Percentiles rank a stretch among this genome's conserved stretches.
Evolutionary conservation across 495 filamentous ascomycete species (phyloP).

Genomic region (Annulohypoxylon bovei): DNA sequence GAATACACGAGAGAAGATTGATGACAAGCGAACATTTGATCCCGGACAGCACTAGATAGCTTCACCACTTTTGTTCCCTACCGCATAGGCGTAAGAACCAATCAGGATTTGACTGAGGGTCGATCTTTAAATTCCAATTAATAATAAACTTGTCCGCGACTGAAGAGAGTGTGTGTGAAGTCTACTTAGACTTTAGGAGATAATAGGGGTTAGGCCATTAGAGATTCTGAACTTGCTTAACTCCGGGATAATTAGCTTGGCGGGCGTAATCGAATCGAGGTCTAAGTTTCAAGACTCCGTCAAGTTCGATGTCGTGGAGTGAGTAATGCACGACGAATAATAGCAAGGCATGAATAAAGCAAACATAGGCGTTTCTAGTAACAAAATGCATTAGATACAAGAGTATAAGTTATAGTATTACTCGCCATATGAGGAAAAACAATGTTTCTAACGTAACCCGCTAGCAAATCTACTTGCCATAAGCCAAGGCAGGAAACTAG

Average conservation of each 20-base stretch:
- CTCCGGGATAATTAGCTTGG: conserved; percentile 15
- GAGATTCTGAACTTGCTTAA: conserved; percentile 4
- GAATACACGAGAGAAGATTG: not conserved
- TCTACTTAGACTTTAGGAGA: conserved; percentile 5
- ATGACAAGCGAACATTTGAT: conserved; percentile 4
- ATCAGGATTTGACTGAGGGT: not conserved
- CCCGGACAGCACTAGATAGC: not conserved
- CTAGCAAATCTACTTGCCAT: conserved; percentile 21
- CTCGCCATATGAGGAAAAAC: conserved; percentile 25
- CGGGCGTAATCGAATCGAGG: conserved; percentile 9
- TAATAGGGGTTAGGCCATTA: conserved; percentile 9
- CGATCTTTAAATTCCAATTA: conserved; percentile 9
- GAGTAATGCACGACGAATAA: not conserved
- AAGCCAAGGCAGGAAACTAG: conserved; percentile 18
- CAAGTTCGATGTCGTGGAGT: not conserved
- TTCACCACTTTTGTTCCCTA: not conserved
- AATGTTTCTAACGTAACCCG: conserved; percentile 9
- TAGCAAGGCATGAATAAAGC: not conserved
- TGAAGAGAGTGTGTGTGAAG: not conserved
- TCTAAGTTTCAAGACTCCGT: not conserved
- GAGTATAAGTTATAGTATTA: conserved; percentile 15
- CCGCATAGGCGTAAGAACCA: not conserved
- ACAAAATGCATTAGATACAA: conserved; percentile 10
- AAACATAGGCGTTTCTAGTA: not conserved
- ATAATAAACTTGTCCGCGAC: not conserved